Evolutionary conservation across 2,329 filamentous ascomycete genomes (phyloP).

Genomic region (Apiospora kogelbergensis): DNA sequence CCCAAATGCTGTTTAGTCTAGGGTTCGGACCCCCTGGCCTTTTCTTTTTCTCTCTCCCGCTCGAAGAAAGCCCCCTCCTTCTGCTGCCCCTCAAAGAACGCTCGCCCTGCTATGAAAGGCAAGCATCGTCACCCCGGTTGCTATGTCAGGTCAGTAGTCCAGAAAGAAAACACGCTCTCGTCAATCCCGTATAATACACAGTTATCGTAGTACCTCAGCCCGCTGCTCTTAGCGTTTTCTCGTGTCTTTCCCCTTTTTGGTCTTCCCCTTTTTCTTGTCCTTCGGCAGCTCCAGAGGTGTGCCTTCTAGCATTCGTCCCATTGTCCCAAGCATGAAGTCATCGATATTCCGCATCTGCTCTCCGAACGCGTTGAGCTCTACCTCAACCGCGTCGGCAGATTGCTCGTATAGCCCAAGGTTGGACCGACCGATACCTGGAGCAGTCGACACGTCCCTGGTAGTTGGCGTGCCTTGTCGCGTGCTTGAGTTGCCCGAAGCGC

Average conservation of each 20-base stretch:
- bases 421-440: slow-evolving; percentile 30
- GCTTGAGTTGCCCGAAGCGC: slow-evolving; percentile 49
- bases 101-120: not conserved
- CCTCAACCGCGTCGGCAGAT: slow-evolving; percentile 38
- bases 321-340: slow-evolving; percentile 71
- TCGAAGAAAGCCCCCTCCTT: slow-evolving; percentile 14
- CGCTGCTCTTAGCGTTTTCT: slow-evolving; percentile 4
- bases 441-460: slow-evolving; percentile 36
- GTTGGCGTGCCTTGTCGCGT: slow-evolving; percentile 51
- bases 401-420: slow-evolving; percentile 39
- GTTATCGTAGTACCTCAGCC: not conserved
- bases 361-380: slow-evolving; percentile 61
- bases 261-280: slow-evolving; percentile 64
- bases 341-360: slow-evolving; percentile 63
- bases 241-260: slow-evolving; percentile 54
- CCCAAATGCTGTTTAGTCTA: slow-evolving; percentile 6
- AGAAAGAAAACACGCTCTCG: slow-evolving; percentile 15
- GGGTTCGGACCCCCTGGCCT: not conserved
- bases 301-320: slow-evolving; percentile 61
- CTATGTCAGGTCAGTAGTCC: slow-evolving; percentile 8
- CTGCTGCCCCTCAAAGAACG: not conserved
- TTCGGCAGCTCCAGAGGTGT: slow-evolving; percentile 62
- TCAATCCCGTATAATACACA: slow-evolving; percentile 12
- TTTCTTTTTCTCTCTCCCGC: too few species aligned
- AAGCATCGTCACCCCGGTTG: not conserved